Evolutionary conservation across 441 rosid genomes (phyloP).

Genomic region (Breynia disticha): DNA sequence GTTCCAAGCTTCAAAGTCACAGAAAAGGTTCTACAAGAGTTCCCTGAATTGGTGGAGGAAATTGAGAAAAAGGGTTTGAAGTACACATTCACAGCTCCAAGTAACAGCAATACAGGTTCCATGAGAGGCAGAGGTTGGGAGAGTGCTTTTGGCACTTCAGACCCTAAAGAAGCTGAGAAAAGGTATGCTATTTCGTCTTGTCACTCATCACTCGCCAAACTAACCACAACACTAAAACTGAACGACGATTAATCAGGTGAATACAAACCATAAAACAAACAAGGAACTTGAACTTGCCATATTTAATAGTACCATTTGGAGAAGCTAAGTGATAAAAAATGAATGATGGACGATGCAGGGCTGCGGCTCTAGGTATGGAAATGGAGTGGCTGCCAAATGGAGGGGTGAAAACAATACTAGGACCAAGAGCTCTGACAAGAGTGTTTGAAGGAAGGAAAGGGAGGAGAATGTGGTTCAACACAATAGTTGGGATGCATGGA

Average conservation of each 20-base stretch:
- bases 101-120: conserved; percentile 32
- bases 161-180: conserved; percentile 37
- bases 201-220: no score
- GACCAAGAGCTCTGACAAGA: conserved; percentile 36
- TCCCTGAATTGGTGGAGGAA: conserved; percentile 42
- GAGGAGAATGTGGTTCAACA: conserved; percentile 66
- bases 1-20: conserved; percentile 60
- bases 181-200: conserved; percentile 16
- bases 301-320: no score
- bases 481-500: conserved; percentile 55
- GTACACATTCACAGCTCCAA: conserved; percentile 36
- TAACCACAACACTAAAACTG: no score
- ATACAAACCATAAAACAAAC: no score
- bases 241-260: no score
- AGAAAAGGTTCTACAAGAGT: conserved; percentile 39
- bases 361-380: conserved; percentile 43
- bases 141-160: conserved; percentile 46
- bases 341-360: conserved; percentile 17
- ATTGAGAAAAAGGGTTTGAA: conserved; percentile 48
- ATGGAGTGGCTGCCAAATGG: conserved; percentile 50
- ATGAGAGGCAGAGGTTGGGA: conserved; percentile 68
- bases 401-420: conserved; percentile 33
- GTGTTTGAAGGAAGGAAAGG: conserved; percentile 60
- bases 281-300: no score
- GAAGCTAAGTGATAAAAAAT: background rate